phyloP scores from a whole-genome alignment of 2,329 filamentous ascomycete species.

The Aspergillus pseudoglaucus region DNA sequence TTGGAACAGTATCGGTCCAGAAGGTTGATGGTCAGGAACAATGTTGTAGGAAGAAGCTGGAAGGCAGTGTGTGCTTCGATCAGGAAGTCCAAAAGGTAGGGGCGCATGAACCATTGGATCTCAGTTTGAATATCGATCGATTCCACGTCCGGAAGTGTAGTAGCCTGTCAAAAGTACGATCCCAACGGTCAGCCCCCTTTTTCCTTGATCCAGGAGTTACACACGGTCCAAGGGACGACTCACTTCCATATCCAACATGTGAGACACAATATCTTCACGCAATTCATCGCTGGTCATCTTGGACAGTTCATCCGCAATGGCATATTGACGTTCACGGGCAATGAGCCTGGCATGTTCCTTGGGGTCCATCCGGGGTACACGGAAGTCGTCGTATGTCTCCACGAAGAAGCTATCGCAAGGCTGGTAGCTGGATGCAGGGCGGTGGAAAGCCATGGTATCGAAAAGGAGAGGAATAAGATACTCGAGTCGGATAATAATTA shows the following conservation, averaged over 20 bases:
- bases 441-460: slow-evolving; percentile 50
- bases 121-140: slow-evolving; percentile 98
- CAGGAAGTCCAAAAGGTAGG: slow-evolving; percentile 95
- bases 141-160: slow-evolving; percentile 91
- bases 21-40: slow-evolving; percentile 94
- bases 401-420: slow-evolving; percentile 65
- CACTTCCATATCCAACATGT: slow-evolving; percentile 92
- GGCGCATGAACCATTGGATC: slow-evolving; percentile 99
- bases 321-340: slow-evolving; percentile 76
- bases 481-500: slow-evolving; percentile 18
- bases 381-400: slow-evolving; percentile 51
- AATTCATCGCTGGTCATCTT: slow-evolving; percentile 82
- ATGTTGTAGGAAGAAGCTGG: slow-evolving; percentile 83
- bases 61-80: slow-evolving; percentile 96
- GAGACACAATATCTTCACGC: slow-evolving; percentile 84
- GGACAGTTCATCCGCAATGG: slow-evolving; percentile 83
- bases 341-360: slow-evolving; percentile 72
- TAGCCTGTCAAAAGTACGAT: slow-evolving; percentile 48
- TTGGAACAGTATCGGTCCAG: slow-evolving; percentile 97
- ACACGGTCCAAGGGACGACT: slow-evolving; percentile 15
- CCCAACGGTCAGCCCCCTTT: background rate
- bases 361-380: slow-evolving; percentile 52
- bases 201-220: background rate
- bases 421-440: slow-evolving; percentile 49
- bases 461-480: slow-evolving; percentile 12